Evolutionary conservation across 1,284 basidiomycete genomes (phyloP), one percentile per base, ranked within the genome.

Genomic region (Cutaneotrichosporon dermatis): DNA sequence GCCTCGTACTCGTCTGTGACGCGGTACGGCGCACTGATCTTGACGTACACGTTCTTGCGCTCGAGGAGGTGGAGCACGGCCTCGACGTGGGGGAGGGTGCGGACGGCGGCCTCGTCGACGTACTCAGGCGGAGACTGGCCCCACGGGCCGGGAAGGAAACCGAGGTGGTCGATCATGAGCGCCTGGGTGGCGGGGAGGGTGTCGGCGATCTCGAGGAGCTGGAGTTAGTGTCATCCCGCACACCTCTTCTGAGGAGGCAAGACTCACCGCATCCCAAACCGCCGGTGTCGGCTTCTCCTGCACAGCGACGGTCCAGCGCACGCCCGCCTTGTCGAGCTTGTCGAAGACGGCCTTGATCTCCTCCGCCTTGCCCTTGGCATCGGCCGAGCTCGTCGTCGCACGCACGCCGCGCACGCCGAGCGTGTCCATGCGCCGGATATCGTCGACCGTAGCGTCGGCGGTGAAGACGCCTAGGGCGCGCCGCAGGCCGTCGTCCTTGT

Each of bases 151-250:
- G 43, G 50, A 33, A 60, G 59, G 54, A 52, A 60, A 33, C 45
- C 54, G n/a, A 60, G 34, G 44, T 60, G 59, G 51, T 60, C 59
- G 15, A 60, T 46, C 54, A 60, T 56, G 43, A 60, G 48, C 12
- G 40, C 34, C 40, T 60, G 54, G 25, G 45, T 16, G 8, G 40
- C 3, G 11, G 54, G 54, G 33, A 60, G 10, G 6, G 15, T 42
- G 39, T 52, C 43, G 44, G 53, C 6, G 34, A 36, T 12, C 6
- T 36, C n/a, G 4, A 50, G 45, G 15, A 58, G 42, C 50, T 53
- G 25, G 42, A 2, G 55, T 57, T 13, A 50, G 55, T 5, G n/a
- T n/a, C n/a, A n/a, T n/a, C n/a, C n/a, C n/a, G n/a, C n/a, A n/a
- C n/a, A n/a, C n/a, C n/a, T n/a, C n/a, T n/a, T n/a, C n/a, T n/a